Conservation (phyloP, 208 protist genomes). For the Borovskyia barvae region DNA sequence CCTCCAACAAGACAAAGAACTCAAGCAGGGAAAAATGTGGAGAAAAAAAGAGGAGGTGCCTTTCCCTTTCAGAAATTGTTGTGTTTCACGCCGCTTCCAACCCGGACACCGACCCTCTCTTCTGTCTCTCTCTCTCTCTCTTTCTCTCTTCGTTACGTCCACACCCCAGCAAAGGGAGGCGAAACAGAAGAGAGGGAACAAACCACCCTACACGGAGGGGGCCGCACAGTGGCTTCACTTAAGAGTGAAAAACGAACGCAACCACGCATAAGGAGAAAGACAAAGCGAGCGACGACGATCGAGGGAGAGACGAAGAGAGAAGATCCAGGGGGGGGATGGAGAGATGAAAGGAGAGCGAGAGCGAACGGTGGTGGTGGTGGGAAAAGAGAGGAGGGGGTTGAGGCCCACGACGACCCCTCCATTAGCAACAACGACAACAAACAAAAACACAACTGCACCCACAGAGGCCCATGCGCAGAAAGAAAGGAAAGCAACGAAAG, state of each 20-base stretch:
- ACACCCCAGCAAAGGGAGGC: too few species aligned
- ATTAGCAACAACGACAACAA: conserved; percentile 5
- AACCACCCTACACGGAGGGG: neutral
- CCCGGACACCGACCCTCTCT: too few species aligned
- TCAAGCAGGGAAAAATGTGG: too few species aligned
- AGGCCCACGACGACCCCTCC: neutral
- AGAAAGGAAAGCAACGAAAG: conserved; percentile 5
- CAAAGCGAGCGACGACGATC: neutral
- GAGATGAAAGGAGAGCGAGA: neutral
- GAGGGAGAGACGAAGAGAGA: neutral
- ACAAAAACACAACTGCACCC: neutral
- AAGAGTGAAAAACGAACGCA: conserved; percentile 2
- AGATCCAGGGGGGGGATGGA: neutral
- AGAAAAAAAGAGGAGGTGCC: too few species aligned
- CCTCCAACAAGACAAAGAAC: too few species aligned
- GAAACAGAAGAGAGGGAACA: conserved; percentile 2
- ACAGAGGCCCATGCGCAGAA: neutral
- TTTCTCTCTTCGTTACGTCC: too few species aligned
- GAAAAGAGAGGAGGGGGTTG: conserved; percentile 1
- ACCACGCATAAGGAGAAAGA: neutral
- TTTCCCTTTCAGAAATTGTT: too few species aligned
- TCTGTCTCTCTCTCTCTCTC: too few species aligned
- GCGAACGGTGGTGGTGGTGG: too few species aligned
- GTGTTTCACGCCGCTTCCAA: too few species aligned
- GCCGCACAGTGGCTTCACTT: neutral